Base-by-base conservation (phyloP, 2,329 filamentous ascomycete genomes). In the Aspergillus pseudonomiae region DNA sequence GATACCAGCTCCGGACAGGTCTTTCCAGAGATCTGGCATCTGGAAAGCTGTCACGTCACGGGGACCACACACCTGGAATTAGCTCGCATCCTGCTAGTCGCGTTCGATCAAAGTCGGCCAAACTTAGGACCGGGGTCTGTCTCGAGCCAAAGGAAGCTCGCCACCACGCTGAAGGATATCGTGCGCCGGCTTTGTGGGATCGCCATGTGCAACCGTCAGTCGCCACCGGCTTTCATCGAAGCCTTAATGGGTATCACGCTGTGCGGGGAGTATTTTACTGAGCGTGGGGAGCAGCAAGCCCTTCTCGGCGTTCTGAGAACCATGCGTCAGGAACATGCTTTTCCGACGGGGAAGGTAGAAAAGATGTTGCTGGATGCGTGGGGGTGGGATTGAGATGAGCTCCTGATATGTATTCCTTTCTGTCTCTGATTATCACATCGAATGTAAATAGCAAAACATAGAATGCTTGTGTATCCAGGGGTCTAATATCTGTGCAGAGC, bases 41-140 rank as follows among this genome's bases (percentile, higher is more conserved):
- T 85, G 14, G 83, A 82, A 50, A 83, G 84, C 63, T 86, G 84
- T 65, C 83, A 87, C 68, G 85, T 87, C 6, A 85, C 86, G 10
- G 88, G 86, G 0, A 78, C 86, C 19, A 86, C 88, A 59, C 86
- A 89, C 71, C 83, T 86, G 67, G 83, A 87, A 61, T 79, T 89
- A 3, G 85, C 86, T 0, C 80, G 82, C 46, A 82, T 89, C 6
- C 81, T 89, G 36, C 79, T 89, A 1, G 77, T 82, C 21, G 84
- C 84, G 26, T 86, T 86, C 65, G 83, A 88, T 68, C 86, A 85
- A 0, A 82, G 76, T 9, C 76, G 84, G 2, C 85, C 85, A 0
- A 79, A 80, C 48, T 74, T 88, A 1, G 86, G 84, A 0, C 52
- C 75, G 52, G 65, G 70, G 36, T 53, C 68, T 26, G 58, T 64